Percentiles rank a stretch among this genome's conserved stretches.
phyloP scores from a whole-genome alignment of 2,329 filamentous ascomycete species.

The Ustilaginoidea virens region DNA sequence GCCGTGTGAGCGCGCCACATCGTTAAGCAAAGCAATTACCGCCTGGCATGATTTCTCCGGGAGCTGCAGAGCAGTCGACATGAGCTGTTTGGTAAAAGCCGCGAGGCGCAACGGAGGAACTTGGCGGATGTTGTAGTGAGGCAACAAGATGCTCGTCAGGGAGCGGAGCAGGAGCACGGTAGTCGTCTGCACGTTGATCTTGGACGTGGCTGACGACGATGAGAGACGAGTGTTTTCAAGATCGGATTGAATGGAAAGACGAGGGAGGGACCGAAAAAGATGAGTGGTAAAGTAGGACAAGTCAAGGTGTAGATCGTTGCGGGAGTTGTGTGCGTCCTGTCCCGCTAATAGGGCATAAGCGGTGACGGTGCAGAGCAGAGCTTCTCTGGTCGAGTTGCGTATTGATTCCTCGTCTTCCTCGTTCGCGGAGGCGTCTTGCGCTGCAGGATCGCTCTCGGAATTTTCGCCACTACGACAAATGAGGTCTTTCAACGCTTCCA shows the following conservation, averaged over 20 bases:
- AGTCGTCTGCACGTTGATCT: constrained; percentile 88
- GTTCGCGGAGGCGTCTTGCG: constrained; percentile 21
- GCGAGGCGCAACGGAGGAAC: constrained; percentile 75
- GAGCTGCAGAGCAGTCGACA: constrained; percentile 66
- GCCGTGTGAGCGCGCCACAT: constrained; percentile 67
- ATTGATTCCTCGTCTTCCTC: constrained; percentile 30
- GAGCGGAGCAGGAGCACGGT: constrained; percentile 84
- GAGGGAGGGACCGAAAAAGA: constrained; percentile 73
- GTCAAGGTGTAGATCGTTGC: constrained; percentile 70
- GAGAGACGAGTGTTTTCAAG: constrained; percentile 56
- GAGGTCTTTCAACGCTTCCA: constrained; percentile 87
- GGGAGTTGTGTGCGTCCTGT: constrained; percentile 79
- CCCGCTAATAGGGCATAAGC: constrained; percentile 93
- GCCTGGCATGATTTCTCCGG: constrained; percentile 83
- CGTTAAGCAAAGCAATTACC: constrained; percentile 59
- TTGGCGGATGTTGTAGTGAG: constrained; percentile 54
- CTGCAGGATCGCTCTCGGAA: constrained; percentile 26
- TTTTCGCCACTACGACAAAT: constrained; percentile 58
- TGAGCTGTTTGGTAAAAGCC: constrained; percentile 83
- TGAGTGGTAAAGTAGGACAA: constrained; percentile 90
- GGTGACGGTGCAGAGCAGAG: constrained; percentile 86
- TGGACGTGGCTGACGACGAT: constrained; percentile 31
- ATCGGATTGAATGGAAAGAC: constrained; percentile 66
- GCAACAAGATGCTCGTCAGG: constrained; percentile 66
- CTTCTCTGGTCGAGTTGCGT: constrained; percentile 70